phyloP scores from a whole-genome alignment of 495 filamentous ascomycete species.

The Hypoxylon intermedium region DNA sequence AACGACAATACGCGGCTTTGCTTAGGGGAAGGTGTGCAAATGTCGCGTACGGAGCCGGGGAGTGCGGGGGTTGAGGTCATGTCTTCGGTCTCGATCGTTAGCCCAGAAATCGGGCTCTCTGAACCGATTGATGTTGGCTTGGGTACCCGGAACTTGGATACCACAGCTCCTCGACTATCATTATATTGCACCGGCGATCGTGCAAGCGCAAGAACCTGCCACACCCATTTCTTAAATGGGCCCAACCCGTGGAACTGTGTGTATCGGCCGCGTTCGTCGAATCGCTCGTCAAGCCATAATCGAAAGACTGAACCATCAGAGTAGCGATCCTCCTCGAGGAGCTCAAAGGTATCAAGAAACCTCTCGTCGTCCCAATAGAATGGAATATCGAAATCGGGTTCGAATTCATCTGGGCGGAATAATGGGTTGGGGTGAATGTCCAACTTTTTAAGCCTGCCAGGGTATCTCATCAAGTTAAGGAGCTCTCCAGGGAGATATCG shows the following conservation, averaged over 20 bases:
- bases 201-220: conserved; percentile 22
- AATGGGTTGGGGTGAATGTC: conserved; percentile 59
- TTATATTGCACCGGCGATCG: conserved; percentile 44
- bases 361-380: too few relatives aligned
- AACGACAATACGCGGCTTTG: conserved; percentile 57
- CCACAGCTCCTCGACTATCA: conserved; percentile 38
- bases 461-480: conserved; percentile 60
- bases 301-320: not conserved
- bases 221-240: too few relatives aligned
- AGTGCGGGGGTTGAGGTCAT: conserved; percentile 20
- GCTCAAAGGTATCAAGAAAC: too few relatives aligned
- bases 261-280: not conserved
- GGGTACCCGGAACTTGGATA: conserved; percentile 39
- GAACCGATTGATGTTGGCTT: not conserved
- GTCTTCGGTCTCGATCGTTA: conserved; percentile 29
- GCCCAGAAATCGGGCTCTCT: not conserved
- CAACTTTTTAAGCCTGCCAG: conserved; percentile 45
- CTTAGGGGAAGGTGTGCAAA: not conserved
- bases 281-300: conserved; percentile 24
- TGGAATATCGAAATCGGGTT: too few relatives aligned
- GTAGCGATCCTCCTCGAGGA: too few relatives aligned
- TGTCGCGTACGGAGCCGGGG: conserved; percentile 2
- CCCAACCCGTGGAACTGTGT: too few relatives aligned
- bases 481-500: conserved; percentile 74
- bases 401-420: conserved; percentile 40